These are phyloP conservation scores for Eutypa lata DNA, from an alignment of 2,329 filamentous ascomycete species.

Conservation along the genomic window DNA sequence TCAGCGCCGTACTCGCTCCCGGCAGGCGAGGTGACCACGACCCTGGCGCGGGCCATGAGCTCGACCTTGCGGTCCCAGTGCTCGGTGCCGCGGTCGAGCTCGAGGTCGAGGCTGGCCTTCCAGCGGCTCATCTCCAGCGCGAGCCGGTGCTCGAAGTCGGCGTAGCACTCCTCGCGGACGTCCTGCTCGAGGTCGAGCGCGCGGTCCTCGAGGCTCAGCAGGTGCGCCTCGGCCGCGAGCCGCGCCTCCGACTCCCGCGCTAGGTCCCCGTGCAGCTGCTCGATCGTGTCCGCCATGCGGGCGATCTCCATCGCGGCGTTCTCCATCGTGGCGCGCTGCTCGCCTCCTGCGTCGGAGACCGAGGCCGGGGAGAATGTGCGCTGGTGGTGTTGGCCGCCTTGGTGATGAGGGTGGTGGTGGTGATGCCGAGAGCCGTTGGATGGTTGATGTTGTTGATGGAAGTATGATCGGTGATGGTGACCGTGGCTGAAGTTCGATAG, in stretches of 20 bases:
- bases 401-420: conserved; percentile 32
- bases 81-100: conserved; percentile 76
- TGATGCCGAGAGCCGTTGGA: conserved; percentile 3
- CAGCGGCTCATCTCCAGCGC: conserved; percentile 75
- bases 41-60: conserved; percentile 57
- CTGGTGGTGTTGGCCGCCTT: conserved; percentile 28
- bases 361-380: conserved; percentile 35
- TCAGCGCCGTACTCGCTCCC: conserved; percentile 35
- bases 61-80: conserved; percentile 88
- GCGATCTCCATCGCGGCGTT: conserved; percentile 77
- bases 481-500: conserved; percentile 21
- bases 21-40: conserved; percentile 34
- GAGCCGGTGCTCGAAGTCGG: conserved; percentile 78
- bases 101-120: conserved; percentile 73
- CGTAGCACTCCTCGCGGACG: conserved; percentile 83
- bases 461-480: too few relatives aligned
- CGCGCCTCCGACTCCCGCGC: conserved; percentile 69
- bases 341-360: conserved; percentile 40
- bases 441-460: conserved; percentile 6
- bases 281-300: conserved; percentile 73
- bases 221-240: conserved; percentile 68
- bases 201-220: conserved; percentile 66
- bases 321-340: conserved; percentile 75
- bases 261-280: conserved; percentile 67
- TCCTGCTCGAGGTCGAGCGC: conserved; percentile 71